Evolutionary conservation across 495 filamentous ascomycete genomes (phyloP), one percentile per base, ranked within the genome.

Genomic region (Wilcoxina mikolae): DNA sequence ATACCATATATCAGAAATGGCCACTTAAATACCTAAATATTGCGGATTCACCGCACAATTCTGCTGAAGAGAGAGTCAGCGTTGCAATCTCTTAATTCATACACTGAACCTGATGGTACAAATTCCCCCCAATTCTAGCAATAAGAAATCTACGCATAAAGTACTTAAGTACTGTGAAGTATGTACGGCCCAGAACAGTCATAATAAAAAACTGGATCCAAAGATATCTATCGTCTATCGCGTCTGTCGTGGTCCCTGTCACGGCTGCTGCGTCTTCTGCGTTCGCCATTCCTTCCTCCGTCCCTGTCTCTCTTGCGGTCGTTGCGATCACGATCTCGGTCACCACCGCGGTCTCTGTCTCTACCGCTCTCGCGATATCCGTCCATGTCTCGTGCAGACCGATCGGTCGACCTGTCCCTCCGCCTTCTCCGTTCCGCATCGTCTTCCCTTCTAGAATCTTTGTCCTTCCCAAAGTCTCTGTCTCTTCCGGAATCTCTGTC

Each of bases 271-370:
- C 24, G n/a, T 22, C 49, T 17, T 11, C 29, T 25, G n/a, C 49
- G 28, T 2, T 52, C 49, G 10, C 49, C 18, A 17, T 41, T 26
- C 41, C 56, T 46, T 29, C 60, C 54, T 4, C 63, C 41, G 27
- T 56, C 58, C 11, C 45, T 45, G 22, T 64, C 65, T 38, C 56
- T 58, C 1, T 10, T 15, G 18, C 63, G 52, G 35, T 56, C 60
- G 2, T 42, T 48, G n/a, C 58, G 58, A 22, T 53, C 53, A 1
- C 51, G 29, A 12, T 58, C 55, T 39, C 48, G 25, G 29, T 51
- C 49, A 26, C 49, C 27, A 23, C 23, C 49, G 25, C 60, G 56
- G 39, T 72, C 68, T 45, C 65, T 62, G 29, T 70, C 65, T 43
- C 56, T 55, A 31, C 56, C 55, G 46, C 48, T 33, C 9, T 51